Conservation (phyloP, 2,329 filamentous ascomycete genomes). For the Xylaria digitata region DNA sequence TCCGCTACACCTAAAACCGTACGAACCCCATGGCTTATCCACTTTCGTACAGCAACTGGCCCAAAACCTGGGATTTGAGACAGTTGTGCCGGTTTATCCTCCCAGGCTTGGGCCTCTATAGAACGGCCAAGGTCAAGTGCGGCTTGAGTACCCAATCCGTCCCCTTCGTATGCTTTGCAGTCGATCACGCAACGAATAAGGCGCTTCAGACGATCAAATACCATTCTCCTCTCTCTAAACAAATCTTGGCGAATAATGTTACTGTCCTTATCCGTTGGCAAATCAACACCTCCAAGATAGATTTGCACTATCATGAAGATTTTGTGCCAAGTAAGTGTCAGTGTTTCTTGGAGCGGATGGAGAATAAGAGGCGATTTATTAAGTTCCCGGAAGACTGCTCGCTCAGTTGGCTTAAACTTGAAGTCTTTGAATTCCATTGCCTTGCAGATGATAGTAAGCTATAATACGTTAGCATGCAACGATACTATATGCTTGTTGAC, state of each 20-base stretch:
- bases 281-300: slow-evolving; percentile 74
- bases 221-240: slow-evolving; percentile 67
- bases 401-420: slow-evolving; percentile 76
- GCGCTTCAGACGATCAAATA: slow-evolving; percentile 76
- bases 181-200: slow-evolving; percentile 81
- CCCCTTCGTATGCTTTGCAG: slow-evolving; percentile 69
- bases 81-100: slow-evolving; percentile 82
- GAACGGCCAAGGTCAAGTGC: slow-evolving; percentile 83
- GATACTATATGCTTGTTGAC: neutral
- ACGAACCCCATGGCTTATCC: slow-evolving; percentile 76
- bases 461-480: slow-evolving; percentile 28
- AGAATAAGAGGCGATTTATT: slow-evolving; percentile 76
- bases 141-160: slow-evolving; percentile 74
- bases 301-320: slow-evolving; percentile 82
- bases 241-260: slow-evolving; percentile 67
- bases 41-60: slow-evolving; percentile 76
- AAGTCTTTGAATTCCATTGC: slow-evolving; percentile 79
- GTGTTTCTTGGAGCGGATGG: slow-evolving; percentile 75
- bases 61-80: slow-evolving; percentile 86
- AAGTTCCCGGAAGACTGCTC: slow-evolving; percentile 74
- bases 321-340: slow-evolving; percentile 77
- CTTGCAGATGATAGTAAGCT: slow-evolving; percentile 75
- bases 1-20: slow-evolving; percentile 76
- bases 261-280: slow-evolving; percentile 68
- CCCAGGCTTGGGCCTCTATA: slow-evolving; percentile 81